Evolutionary conservation across 1,139 yeast genomes (phyloP), one percentile per base, ranked within the genome.

Genomic region (Yamadazyma sp.): DNA sequence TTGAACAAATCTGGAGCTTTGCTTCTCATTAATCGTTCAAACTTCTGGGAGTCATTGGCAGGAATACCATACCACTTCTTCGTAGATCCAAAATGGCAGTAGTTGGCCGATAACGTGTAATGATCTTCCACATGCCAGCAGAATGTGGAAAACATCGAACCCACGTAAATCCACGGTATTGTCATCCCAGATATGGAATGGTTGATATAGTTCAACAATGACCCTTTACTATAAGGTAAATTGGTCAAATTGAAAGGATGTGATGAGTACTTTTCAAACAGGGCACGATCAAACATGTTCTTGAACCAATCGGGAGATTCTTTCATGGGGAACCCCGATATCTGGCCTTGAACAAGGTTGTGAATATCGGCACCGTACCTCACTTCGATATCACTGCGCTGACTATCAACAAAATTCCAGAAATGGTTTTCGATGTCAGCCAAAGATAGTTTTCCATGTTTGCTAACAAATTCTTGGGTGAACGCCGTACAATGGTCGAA

Each of bases 81-180:
- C 2, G 86, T 79, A 16, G 81, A 78, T 1, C 94, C 94, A 46
- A 73, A 68, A 56, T 84, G 91, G 51, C 88, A 85, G 55, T 83
- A 85, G 53, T 85, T 85, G 5, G 91, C 89, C 39, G 87, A 81
- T 40, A 83, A 59, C 0, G 92, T 83, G 55, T 83, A 83, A 56
- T 85, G 92, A 57, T 85, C 94, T 52, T 85, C 94, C 37, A 84
- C 83, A 56, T 85, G 94, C 94, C 94, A 85, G 57, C 94, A 85
- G 53, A 85, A 85, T 0, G 94, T 85, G 3, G 87, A 80, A 46
- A 83, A 73, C 28, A 83, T 66, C 2, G 87, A 82, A 0, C 94
- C 94, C 20, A 84, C 73, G 50, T 85, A 85, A 8, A 84, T 69
- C 94, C 94, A 85, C 1, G 94, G 94, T 6, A 83, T 73, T 0